These are phyloP conservation scores for Capronia coronata DNA, from an alignment of 2,329 filamentous ascomycete genomes.

Conservation along the genomic window DNA sequence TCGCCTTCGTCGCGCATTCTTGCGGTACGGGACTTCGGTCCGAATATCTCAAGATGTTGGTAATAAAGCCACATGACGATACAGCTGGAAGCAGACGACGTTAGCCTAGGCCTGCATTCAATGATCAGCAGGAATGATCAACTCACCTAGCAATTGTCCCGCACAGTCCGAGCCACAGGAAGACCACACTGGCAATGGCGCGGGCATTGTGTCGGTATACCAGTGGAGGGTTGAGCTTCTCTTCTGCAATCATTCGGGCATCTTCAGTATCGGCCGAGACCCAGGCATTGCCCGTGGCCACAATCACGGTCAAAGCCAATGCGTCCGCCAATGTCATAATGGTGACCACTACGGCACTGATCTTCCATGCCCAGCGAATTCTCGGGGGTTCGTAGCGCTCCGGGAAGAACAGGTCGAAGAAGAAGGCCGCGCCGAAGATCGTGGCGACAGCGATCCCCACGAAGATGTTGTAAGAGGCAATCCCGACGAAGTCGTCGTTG, in stretches of 20 bases:
- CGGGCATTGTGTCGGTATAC: slow-evolving; percentile 47
- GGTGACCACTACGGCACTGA: slow-evolving; percentile 45
- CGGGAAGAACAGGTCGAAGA: slow-evolving; percentile 58
- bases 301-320: slow-evolving; percentile 47
- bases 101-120: not conserved
- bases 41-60: slow-evolving; percentile 19
- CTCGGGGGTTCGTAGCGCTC: slow-evolving; percentile 45
- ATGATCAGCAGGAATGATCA: not conserved
- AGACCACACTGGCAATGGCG: slow-evolving; percentile 47
- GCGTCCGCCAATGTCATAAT: slow-evolving; percentile 45
- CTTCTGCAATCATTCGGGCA: slow-evolving; percentile 29
- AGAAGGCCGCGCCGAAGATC: slow-evolving; percentile 55
- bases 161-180: slow-evolving; percentile 49
- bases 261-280: slow-evolving; percentile 37
- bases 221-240: slow-evolving; percentile 30
- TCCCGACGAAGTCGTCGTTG: slow-evolving; percentile 52
- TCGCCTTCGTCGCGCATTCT: slow-evolving; percentile 20
- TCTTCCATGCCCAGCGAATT: slow-evolving; percentile 51
- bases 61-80: slow-evolving; percentile 25
- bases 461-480: slow-evolving; percentile 54
- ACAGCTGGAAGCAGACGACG: slow-evolving; percentile 8
- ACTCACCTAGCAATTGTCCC: slow-evolving; percentile 38
- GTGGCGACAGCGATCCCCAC: slow-evolving; percentile 52
- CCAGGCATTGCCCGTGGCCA: slow-evolving; percentile 42
- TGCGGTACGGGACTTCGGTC: slow-evolving; percentile 18